Percentiles rank a stretch among this genome's conserved stretches.
These are phyloP conservation scores for Aspergillus baeticus DNA, from an alignment of 495 filamentous ascomycete genomes.

Conservation along the genomic window DNA sequence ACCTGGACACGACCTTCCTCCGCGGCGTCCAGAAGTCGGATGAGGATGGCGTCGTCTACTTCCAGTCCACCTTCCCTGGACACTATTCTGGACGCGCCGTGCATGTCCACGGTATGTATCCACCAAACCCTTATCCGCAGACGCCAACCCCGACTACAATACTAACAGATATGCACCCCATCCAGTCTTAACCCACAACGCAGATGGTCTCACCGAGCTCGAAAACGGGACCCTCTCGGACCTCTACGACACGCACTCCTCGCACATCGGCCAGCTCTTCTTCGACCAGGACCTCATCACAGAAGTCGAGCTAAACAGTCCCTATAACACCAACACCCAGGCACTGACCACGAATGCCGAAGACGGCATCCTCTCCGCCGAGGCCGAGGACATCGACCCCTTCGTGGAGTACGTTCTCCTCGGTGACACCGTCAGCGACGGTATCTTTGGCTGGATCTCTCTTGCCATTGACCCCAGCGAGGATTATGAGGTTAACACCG, in stretches of 20 bases:
- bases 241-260: constrained; percentile 29
- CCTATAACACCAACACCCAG: constrained; percentile 58
- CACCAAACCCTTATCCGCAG: constrained; percentile 5
- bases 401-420: constrained; percentile 57
- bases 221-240: constrained; percentile 34
- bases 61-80: constrained; percentile 55
- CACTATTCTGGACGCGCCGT: constrained; percentile 49
- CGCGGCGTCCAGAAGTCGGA: constrained; percentile 54
- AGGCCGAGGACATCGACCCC: constrained; percentile 53
- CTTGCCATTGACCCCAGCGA: constrained; percentile 31
- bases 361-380: constrained; percentile 48
- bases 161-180: no score
- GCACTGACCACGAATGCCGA: constrained; percentile 50
- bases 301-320: constrained; percentile 43
- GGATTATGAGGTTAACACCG: constrained; percentile 26
- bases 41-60: constrained; percentile 47
- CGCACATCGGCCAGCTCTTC: constrained; percentile 64
- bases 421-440: constrained; percentile 35
- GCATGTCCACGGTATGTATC: constrained; percentile 32
- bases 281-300: constrained; percentile 55
- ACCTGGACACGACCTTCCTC: constrained; percentile 51
- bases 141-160: no score
- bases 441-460: constrained; percentile 38
- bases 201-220: constrained; percentile 22
- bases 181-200: constrained; percentile 33